Evolutionary conservation across 768 basidiomycete genomes (phyloP), one percentile per base, ranked within the genome.

Genomic region (Gyrodon lividus): DNA sequence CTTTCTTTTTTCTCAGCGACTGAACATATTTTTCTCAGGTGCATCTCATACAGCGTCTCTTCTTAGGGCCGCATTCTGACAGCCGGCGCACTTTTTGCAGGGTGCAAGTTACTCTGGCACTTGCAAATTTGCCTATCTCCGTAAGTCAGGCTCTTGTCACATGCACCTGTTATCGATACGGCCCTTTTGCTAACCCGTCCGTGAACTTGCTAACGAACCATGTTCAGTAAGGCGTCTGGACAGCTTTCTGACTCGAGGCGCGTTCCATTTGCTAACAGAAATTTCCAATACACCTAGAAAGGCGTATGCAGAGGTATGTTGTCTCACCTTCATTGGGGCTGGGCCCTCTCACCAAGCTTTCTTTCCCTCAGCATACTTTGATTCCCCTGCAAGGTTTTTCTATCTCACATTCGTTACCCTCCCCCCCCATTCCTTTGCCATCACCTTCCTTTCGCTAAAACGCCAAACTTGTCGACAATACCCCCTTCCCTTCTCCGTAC

Each of bases 221-320:
- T n/a, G 34, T 4, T 9, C 19, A 37, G 24, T 44, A 30, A 44
- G 22, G 20, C 28, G 20, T 28, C 41, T 43, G 55, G 19, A 40
- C 54, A 49, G 50, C 51, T 39, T 48, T 54, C 30, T 45, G 42
- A 19, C 35, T 28, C 42, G 43, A 43, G 43, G n/a, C 43, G 8
- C 22, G 30, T 14, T 20, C 43, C 43, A 12, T 28, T 43, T 14
- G 1, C 19, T 16, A 4, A 4, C 24, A 26, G n/a, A 42, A 43
- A 43, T 24, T 43, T 48, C 45, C 41, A 41, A 41, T 26, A 24
- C 46, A 20, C 19, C 23, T 7, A 26, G 30, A 20, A 30, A 37
- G 14, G 30, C 37, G 51, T 55, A 55, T 61, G 60, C 60, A 58
- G 60, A 49, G 60, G 60, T 62, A 6, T 16, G 48, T 24, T 17